Evolutionary conservation across 2,329 filamentous ascomycete species (phyloP).

Genomic region (Parascedosporium putredinis): DNA sequence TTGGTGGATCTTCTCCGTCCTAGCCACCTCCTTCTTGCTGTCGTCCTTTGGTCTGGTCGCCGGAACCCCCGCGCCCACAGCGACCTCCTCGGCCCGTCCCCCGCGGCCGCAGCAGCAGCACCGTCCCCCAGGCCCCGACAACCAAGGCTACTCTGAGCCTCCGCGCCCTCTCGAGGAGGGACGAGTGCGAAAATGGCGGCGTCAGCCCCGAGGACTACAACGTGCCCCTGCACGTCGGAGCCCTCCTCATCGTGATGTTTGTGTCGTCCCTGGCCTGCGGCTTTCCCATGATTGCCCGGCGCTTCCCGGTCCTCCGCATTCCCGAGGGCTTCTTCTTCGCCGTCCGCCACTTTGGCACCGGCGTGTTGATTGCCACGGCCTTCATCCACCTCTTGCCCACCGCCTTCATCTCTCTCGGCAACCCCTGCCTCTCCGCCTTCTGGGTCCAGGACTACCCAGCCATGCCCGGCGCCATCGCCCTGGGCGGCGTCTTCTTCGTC

Average conservation of each 20-base stretch:
- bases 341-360: slow-evolving; percentile 64
- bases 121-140: not conserved
- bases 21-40: slow-evolving; percentile 23
- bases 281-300: slow-evolving; percentile 44
- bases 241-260: slow-evolving; percentile 38
- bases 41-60: slow-evolving; percentile 11
- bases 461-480: slow-evolving; percentile 70
- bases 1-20: slow-evolving; percentile 31
- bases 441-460: slow-evolving; percentile 68
- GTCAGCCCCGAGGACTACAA: slow-evolving; percentile 35
- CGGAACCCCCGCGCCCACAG: slow-evolving; percentile 3
- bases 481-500: slow-evolving; percentile 68
- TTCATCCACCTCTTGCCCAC: slow-evolving; percentile 67
- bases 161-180: slow-evolving; percentile 2
- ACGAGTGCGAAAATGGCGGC: slow-evolving; percentile 18
- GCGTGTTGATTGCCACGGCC: slow-evolving; percentile 64
- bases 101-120: too few relatives aligned
- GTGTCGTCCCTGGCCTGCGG: slow-evolving; percentile 37
- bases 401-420: slow-evolving; percentile 51
- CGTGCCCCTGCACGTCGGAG: slow-evolving; percentile 45
- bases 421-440: slow-evolving; percentile 60
- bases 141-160: slow-evolving; percentile 11
- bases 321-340: slow-evolving; percentile 45
- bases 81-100: slow-evolving; percentile 4
- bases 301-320: slow-evolving; percentile 41